Conservation (phyloP, 768 basidiomycete species). For the Postia placenta region DNA sequence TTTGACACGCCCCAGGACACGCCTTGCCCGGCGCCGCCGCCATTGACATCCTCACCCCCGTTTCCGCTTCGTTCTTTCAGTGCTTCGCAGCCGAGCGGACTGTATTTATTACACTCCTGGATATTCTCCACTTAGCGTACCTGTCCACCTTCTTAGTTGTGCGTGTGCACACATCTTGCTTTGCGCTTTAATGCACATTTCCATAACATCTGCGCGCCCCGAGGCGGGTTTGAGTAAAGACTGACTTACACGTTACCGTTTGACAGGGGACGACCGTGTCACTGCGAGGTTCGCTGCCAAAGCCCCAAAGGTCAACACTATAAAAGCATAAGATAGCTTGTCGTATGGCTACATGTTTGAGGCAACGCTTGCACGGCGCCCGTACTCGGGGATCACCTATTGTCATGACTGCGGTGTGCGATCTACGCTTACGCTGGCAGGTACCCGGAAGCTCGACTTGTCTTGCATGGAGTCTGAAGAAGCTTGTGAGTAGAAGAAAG, state of each 20-base stretch:
- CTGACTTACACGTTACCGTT: no score
- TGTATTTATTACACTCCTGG: background rate
- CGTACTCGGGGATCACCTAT: no score
- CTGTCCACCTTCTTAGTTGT: background rate
- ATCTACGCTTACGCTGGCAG: constrained; percentile 16
- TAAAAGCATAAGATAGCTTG: no score
- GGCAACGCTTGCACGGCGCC: no score
- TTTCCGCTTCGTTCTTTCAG: no score
- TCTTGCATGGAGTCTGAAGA: constrained; percentile 87
- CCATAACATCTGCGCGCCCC: no score
- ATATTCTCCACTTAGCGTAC: background rate
- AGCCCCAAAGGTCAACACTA: no score
- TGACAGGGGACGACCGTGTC: no score
- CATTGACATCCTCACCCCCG: background rate
- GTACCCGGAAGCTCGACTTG: constrained; percentile 70
- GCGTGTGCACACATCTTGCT: background rate
- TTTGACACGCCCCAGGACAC: background rate
- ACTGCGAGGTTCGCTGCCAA: no score
- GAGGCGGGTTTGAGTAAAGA: no score
- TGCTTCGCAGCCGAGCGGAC: background rate
- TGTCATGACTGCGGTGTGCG: constrained; percentile 27
- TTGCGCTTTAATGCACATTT: background rate
- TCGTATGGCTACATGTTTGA: no score
- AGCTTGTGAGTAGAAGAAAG: no score
- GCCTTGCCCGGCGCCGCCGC: background rate